Percentiles rank a stretch among this genome's conserved stretches.
Conservation (phyloP, 768 basidiomycete genomes). For the Psilocybe sp. region DNA sequence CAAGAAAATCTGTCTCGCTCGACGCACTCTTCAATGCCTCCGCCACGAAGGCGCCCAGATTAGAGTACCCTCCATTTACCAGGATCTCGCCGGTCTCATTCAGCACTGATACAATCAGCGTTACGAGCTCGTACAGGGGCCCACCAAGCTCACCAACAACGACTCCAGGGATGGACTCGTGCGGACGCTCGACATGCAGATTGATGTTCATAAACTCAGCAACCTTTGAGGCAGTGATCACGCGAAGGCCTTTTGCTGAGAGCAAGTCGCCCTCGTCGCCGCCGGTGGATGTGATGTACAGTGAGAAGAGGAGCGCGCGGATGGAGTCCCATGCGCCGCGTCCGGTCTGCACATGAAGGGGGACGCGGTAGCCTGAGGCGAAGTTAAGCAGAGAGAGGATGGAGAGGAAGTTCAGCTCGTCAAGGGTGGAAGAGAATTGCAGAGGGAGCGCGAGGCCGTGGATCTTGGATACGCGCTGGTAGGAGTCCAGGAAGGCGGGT, state of each 20-base stretch:
- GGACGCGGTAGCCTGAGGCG: conserved; percentile 74
- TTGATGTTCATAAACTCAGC: conserved; percentile 72
- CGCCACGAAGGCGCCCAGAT: conserved; percentile 74
- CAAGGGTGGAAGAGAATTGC: conserved; percentile 66
- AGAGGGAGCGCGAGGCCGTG: conserved; percentile 80
- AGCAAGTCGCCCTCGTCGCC: conserved; percentile 54
- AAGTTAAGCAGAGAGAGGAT: conserved; percentile 81
- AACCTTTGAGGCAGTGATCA: conserved; percentile 51
- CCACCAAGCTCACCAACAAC: conserved; percentile 77
- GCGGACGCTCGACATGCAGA: conserved; percentile 67
- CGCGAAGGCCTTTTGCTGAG: conserved; percentile 63
- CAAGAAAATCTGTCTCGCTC: conserved; percentile 21
- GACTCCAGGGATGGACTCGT: conserved; percentile 66
- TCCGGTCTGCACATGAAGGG: conserved; percentile 67
- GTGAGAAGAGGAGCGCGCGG: conserved; percentile 65
- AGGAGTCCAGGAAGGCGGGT: conserved; percentile 59
- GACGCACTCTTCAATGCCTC: conserved; percentile 59
- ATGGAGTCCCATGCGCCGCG: conserved; percentile 86
- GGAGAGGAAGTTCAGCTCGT: conserved; percentile 82
- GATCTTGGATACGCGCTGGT: conserved; percentile 53
- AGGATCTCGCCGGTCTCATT: conserved; percentile 74
- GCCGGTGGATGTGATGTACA: conserved; percentile 64
- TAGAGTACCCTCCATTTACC: conserved; percentile 54
- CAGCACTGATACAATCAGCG: conserved; percentile 56
- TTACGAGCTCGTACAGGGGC: conserved; percentile 69